A percentile compares a stretch with the other conserved stretches of the same genome.
These are phyloP conservation scores for Lentithecium fluviatile DNA, from an alignment of 495 filamentous ascomycete genomes.

Conservation along the genomic window DNA sequence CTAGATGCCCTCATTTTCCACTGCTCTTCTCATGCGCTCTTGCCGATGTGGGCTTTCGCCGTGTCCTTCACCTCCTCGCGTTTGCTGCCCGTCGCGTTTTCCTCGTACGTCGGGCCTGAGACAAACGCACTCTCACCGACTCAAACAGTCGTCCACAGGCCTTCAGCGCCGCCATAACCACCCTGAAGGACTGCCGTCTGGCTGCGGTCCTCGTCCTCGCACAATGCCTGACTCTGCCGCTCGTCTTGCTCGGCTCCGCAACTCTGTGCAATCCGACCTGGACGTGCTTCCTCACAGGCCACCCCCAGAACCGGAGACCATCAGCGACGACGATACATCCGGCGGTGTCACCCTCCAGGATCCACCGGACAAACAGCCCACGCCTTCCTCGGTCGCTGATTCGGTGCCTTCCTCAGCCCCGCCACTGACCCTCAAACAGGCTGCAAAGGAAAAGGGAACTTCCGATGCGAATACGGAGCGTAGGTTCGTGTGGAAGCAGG, in stretches of 20 bases:
- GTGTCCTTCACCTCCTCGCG: not conserved
- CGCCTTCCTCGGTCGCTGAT: not conserved
- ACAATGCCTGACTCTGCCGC: slow-evolving; percentile 11
- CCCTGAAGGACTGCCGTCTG: no score
- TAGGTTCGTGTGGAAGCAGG: slow-evolving; percentile 20
- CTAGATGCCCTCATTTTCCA: no score
- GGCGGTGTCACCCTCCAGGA: slow-evolving; percentile 23
- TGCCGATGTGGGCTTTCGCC: not conserved
- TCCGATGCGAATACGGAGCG: slow-evolving; percentile 9
- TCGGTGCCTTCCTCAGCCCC: not conserved
- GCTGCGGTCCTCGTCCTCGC: not conserved
- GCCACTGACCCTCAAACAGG: not conserved
- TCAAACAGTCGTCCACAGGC: no score
- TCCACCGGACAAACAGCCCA: not conserved
- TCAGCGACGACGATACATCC: slow-evolving; percentile 15
- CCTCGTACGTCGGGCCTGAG: not conserved
- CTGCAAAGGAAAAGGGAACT: not conserved
- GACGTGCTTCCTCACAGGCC: slow-evolving; percentile 18
- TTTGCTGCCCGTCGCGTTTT: not conserved
- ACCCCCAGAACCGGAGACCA: not conserved
- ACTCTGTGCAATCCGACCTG: slow-evolving; percentile 14
- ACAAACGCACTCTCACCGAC: no score
- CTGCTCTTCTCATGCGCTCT: no score
- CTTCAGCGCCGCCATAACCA: no score
- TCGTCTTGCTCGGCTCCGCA: slow-evolving; percentile 16